Conservation (phyloP, 768 basidiomycete genomes). For the Sporobolomyces roseus region DNA sequence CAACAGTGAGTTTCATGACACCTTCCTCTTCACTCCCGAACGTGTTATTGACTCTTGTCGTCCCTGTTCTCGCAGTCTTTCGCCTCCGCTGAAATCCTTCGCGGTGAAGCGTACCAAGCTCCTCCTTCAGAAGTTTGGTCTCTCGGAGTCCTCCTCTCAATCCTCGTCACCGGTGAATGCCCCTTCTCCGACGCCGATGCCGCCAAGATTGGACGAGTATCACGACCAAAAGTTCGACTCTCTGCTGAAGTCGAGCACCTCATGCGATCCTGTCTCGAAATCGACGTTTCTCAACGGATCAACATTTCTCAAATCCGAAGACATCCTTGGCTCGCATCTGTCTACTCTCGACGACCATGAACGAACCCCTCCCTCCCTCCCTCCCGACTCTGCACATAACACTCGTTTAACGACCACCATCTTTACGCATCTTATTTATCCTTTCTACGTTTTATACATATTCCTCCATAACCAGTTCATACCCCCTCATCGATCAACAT, state of each 20-base stretch:
- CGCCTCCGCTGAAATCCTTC: slow-evolving; percentile 49
- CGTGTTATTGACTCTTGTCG: slow-evolving; percentile 17
- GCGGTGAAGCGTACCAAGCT: slow-evolving; percentile 49
- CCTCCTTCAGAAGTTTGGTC: slow-evolving; percentile 52
- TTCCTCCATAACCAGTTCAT: no score
- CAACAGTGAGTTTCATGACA: slow-evolving; percentile 32
- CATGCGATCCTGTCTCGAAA: slow-evolving; percentile 33
- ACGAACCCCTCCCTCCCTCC: background rate
- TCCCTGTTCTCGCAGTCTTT: slow-evolving; percentile 27
- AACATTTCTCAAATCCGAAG: slow-evolving; percentile 31
- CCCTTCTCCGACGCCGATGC: slow-evolving; percentile 47
- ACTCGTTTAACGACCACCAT: background rate
- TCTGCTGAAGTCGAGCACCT: slow-evolving; percentile 29
- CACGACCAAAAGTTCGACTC: slow-evolving; percentile 24
- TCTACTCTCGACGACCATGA: slow-evolving; percentile 19
- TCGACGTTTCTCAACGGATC: slow-evolving; percentile 29
- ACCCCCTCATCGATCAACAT: no score
- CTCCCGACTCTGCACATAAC: background rate
- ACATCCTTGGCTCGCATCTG: slow-evolving; percentile 29
- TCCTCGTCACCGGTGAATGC: slow-evolving; percentile 51
- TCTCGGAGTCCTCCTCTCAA: slow-evolving; percentile 52
- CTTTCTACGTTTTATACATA: no score
- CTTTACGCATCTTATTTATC: background rate
- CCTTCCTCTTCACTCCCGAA: background rate
- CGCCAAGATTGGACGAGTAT: slow-evolving; percentile 28